These are phyloP conservation scores for Boeremia exigua DNA, from an alignment of 2,329 filamentous ascomycete species.

Conservation along the genomic window DNA sequence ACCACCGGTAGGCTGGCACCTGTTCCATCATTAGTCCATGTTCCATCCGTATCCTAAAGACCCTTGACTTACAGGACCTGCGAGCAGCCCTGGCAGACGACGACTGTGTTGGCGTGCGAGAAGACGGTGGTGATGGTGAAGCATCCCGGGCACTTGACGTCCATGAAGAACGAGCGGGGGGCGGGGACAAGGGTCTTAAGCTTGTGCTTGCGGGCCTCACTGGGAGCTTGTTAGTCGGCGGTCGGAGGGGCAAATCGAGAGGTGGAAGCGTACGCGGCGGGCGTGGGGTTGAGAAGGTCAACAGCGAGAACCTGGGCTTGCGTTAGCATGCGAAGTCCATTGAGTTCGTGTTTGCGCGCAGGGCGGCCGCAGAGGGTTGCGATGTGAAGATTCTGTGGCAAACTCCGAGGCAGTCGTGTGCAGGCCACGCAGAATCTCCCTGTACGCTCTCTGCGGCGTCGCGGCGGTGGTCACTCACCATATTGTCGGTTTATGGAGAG, in stretches of 20 bases:
- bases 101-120: conserved; percentile 99
- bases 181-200: conserved; percentile 98
- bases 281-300: conserved; percentile 99
- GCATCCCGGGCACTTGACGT: conserved; percentile 99
- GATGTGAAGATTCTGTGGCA: conserved; percentile 38
- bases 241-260: conserved; percentile 18
- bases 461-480: conserved; percentile 42
- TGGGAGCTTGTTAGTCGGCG: conserved; percentile 38
- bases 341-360: conserved; percentile 19
- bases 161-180: conserved; percentile 99
- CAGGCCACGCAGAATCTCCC: conserved; percentile 23
- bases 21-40: conserved; percentile 36
- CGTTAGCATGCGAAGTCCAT: conserved; percentile 24
- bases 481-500: conserved; percentile 47
- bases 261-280: conserved; percentile 67
- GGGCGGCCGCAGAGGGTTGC: conserved; percentile 20
- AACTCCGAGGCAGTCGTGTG: conserved; percentile 44
- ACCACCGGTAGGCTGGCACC: conserved; percentile 97
- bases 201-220: conserved; percentile 99
- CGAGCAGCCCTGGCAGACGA: conserved; percentile 98
- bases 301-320: conserved; percentile 91
- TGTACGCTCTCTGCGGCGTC: conserved; percentile 15
- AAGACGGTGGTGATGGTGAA: conserved; percentile 99
- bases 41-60: conserved; percentile 5
- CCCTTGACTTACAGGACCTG: conserved; percentile 73